Percentiles rank a stretch among this genome's conserved stretches.
Conservation (phyloP, 768 basidiomycete genomes). For the Gloeostereum incarnatum region DNA sequence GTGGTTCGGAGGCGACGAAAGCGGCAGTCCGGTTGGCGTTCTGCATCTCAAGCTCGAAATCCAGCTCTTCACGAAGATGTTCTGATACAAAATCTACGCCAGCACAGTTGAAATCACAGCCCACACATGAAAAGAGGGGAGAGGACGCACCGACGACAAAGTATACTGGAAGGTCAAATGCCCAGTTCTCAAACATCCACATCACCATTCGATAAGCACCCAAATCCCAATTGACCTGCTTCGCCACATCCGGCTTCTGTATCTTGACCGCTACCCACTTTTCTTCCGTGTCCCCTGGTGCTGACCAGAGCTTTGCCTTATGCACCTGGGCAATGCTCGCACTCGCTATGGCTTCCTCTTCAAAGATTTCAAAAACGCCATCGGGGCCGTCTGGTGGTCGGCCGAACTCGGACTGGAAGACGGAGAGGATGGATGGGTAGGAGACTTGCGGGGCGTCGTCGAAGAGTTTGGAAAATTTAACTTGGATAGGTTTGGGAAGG, state of each 20-base stretch:
- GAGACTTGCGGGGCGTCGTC: conserved; percentile 86
- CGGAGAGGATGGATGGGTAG: conserved; percentile 54
- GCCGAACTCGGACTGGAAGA: conserved; percentile 65
- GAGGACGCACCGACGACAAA: conserved; percentile 57
- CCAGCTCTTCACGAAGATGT: conserved; percentile 76
- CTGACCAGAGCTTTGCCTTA: conserved; percentile 53
- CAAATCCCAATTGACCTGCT: conserved; percentile 82
- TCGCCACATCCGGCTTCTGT: conserved; percentile 82
- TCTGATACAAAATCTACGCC: conserved; percentile 67
- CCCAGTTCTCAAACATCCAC: conserved; percentile 71
- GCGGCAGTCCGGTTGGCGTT: conserved; percentile 67
- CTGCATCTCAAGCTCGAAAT: conserved; percentile 71
- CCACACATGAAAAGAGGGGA: no score
- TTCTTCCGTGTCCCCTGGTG: conserved; percentile 31
- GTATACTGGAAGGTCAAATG: conserved; percentile 82
- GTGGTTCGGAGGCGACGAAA: conserved; percentile 62
- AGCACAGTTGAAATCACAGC: no score
- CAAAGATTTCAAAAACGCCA: conserved; percentile 74
- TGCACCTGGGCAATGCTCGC: conserved; percentile 95
- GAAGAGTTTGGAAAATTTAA: conserved; percentile 75
- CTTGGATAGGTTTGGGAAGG: conserved; percentile 75
- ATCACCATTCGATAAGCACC: conserved; percentile 61
- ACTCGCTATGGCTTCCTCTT: conserved; percentile 69
- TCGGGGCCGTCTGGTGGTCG: conserved; percentile 53
- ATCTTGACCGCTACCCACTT: conserved; percentile 89